Conservation (phyloP, 495 filamentous ascomycete species). For the Hamigera avellanea region DNA sequence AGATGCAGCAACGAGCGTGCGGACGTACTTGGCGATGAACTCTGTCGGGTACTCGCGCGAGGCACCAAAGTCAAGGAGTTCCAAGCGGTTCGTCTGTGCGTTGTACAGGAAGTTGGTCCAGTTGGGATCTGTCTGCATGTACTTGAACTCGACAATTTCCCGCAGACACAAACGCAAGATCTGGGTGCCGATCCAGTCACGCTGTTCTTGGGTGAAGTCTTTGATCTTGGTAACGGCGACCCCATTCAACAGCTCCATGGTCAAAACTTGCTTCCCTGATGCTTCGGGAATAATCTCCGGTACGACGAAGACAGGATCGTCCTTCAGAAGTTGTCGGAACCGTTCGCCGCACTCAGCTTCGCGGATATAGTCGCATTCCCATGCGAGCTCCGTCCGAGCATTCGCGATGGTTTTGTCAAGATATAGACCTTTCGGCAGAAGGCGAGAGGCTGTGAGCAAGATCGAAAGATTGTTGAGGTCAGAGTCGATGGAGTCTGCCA, state of each 20-base stretch:
- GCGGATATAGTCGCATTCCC: conserved; percentile 93
- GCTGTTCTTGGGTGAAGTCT: conserved; percentile 64
- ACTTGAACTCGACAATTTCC: conserved; percentile 84
- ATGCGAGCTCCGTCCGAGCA: conserved; percentile 80
- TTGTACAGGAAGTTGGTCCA: conserved; percentile 99
- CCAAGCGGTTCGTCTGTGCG: conserved; percentile 53
- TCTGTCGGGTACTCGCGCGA: conserved; percentile 69
- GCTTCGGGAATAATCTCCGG: conserved; percentile 69
- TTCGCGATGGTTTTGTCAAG: conserved; percentile 97
- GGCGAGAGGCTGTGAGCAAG: conserved; percentile 75
- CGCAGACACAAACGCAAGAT: conserved; percentile 87
- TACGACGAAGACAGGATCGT: conserved; percentile 68
- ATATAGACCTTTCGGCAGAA: conserved; percentile 85
- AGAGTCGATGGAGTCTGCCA: conserved; percentile 87
- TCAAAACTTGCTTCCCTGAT: conserved; percentile 76
- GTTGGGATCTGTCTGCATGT: conserved; percentile 99
- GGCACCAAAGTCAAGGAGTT: conserved; percentile 93
- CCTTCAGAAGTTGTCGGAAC: conserved; percentile 60
- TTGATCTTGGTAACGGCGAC: conserved; percentile 76
- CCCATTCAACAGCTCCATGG: conserved; percentile 84
- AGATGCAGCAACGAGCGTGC: conserved; percentile 66
- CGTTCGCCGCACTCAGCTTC: conserved; percentile 69
- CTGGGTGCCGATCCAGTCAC: conserved; percentile 84
- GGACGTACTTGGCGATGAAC: conserved; percentile 71
- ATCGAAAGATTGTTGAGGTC: conserved; percentile 88